These are phyloP conservation scores for Thyridium curvatum DNA, from an alignment of 2,329 filamentous ascomycete genomes.

Conservation along the genomic window DNA sequence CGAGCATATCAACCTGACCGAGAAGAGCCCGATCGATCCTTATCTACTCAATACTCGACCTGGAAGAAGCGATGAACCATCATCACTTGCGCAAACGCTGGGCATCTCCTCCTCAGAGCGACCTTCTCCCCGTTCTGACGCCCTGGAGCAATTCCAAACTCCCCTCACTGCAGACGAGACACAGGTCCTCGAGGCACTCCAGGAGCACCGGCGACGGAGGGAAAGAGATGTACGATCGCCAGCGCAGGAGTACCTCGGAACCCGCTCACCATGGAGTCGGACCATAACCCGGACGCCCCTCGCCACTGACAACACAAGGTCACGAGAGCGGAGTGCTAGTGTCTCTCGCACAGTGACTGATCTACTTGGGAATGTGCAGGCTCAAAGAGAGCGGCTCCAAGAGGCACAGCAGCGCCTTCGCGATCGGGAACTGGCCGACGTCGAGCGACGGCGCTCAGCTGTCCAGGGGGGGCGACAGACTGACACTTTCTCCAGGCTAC, in stretches of 20 bases:
- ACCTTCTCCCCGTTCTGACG: conserved; percentile 22
- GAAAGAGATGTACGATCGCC: no score
- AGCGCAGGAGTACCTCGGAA: not conserved
- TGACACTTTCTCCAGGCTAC: no score
- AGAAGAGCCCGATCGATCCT: no score
- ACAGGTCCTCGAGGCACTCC: conserved; percentile 49
- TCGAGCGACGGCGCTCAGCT: conserved; percentile 7
- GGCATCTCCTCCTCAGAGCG: no score
- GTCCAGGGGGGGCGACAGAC: no score
- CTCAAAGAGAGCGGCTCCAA: conserved; percentile 25
- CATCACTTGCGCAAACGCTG: no score
- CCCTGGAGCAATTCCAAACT: conserved; percentile 37
- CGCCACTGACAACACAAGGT: conserved; percentile 17
- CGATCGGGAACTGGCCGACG: conserved; percentile 5
- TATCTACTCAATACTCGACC: no score
- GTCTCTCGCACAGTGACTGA: conserved; percentile 32
- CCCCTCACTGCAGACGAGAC: conserved; percentile 49
- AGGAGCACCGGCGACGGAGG: conserved; percentile 44
- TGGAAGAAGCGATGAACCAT: no score
- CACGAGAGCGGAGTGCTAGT: conserved; percentile 26
- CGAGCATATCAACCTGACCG: conserved; percentile 21
- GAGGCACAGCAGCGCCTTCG: conserved; percentile 25
- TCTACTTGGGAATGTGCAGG: conserved; percentile 28
- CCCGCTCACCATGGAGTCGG: not conserved
- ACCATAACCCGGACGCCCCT: not conserved